Percentiles rank a stretch among this genome's conserved stretches.
These are phyloP conservation scores for Tuber microsphaerosporum DNA, from an alignment of 495 filamentous ascomycete genomes.

Conservation along the genomic window DNA sequence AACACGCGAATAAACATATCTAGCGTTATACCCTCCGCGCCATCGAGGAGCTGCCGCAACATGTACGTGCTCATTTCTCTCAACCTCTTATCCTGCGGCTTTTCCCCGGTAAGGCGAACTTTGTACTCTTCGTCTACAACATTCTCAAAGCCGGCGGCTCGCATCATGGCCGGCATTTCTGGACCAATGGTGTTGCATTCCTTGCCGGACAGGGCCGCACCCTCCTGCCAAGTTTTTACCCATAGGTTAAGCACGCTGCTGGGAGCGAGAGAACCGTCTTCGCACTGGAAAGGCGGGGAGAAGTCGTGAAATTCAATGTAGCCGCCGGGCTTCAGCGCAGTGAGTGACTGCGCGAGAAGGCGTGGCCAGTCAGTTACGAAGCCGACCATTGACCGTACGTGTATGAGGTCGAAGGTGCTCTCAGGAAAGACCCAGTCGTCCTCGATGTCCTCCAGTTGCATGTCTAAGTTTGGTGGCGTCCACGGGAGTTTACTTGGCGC, in stretches of 20 bases:
- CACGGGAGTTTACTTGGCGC: slow-evolving; percentile 44
- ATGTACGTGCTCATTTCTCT: slow-evolving; percentile 45
- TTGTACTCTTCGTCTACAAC: slow-evolving; percentile 47
- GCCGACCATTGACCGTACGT: slow-evolving; percentile 50
- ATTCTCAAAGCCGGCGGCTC: slow-evolving; percentile 52
- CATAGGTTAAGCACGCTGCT: slow-evolving; percentile 29
- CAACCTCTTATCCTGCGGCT: slow-evolving; percentile 42
- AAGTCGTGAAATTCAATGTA: slow-evolving; percentile 49
- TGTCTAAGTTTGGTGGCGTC: slow-evolving; percentile 49
- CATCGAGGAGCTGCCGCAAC: slow-evolving; percentile 42
- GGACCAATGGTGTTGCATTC: slow-evolving; percentile 43
- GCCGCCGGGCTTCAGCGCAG: slow-evolving; percentile 49
- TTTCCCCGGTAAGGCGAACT: slow-evolving; percentile 52
- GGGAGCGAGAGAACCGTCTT: slow-evolving; percentile 45
- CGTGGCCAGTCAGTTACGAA: slow-evolving; percentile 49
- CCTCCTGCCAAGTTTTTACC: slow-evolving; percentile 43
- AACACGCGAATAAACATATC: slow-evolving; percentile 45
- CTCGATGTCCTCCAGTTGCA: slow-evolving; percentile 53
- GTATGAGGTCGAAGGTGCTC: slow-evolving; percentile 52
- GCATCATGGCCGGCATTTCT: slow-evolving; percentile 48
- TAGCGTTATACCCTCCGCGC: slow-evolving; percentile 47
- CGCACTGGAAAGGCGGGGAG: slow-evolving; percentile 40
- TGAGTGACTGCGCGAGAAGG: slow-evolving; percentile 34
- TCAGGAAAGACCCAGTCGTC: slow-evolving; percentile 50
- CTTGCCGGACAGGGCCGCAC: slow-evolving; percentile 32